Evolutionary conservation across 116 monocot genomes (phyloP).

Genomic region (Papilionanthe hybrid): DNA sequence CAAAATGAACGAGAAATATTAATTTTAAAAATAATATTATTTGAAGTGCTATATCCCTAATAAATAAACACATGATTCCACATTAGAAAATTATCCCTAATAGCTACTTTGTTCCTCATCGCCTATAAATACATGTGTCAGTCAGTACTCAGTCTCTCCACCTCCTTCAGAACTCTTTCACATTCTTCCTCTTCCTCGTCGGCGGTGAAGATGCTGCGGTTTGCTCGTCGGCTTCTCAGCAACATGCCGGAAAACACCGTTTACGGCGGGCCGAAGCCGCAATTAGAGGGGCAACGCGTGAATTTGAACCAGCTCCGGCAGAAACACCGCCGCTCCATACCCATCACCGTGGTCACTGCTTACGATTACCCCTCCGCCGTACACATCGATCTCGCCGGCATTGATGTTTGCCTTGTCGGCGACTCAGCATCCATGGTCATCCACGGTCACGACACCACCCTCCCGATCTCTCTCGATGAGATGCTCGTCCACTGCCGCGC

Average conservation of each 20-base stretch:
- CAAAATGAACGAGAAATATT: no score
- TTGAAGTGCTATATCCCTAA: no score
- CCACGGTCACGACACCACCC: conserved; percentile 96
- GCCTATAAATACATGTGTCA: background rate
- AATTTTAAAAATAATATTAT: no score
- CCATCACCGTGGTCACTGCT: conserved; percentile 93
- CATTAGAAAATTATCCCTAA: no score
- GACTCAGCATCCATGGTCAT: conserved; percentile 99
- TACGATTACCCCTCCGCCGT: conserved; percentile 96
- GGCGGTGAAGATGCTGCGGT: conserved; percentile 6
- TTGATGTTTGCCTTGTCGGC: conserved; percentile 86
- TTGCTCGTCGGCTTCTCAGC: conserved; percentile 38
- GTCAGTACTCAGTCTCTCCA: no score
- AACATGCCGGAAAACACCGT: conserved; percentile 81
- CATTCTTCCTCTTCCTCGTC: background rate
- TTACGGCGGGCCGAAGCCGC: conserved; percentile 83
- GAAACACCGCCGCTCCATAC: conserved; percentile 63
- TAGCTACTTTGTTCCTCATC: no score
- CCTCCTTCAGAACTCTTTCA: background rate
- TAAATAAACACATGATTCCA: no score
- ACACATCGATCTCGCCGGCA: conserved; percentile 70
- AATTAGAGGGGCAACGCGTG: conserved; percentile 33
- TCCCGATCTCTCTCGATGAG: conserved; percentile 78
- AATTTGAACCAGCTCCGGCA: conserved; percentile 64
- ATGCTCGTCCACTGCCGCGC: conserved; percentile 91